Evolutionary conservation across 768 basidiomycete genomes (phyloP).

Genomic region (Hericium coralloides): DNA sequence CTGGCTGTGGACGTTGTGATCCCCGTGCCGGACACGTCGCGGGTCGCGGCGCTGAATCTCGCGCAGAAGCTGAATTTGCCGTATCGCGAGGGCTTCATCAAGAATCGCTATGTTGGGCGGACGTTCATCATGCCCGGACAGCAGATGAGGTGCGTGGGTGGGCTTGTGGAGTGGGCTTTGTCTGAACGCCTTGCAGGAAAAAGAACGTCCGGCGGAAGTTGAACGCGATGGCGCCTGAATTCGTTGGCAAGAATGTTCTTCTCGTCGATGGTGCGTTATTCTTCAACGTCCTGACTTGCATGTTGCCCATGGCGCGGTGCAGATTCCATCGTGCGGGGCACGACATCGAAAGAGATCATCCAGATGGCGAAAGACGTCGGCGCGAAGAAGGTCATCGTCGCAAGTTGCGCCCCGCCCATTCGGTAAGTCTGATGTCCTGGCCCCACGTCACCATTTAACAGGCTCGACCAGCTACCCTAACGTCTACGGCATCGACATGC

Average conservation of each 20-base stretch:
- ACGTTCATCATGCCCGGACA: slow-evolving; percentile 99
- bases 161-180: not conserved
- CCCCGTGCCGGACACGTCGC: slow-evolving; percentile 94
- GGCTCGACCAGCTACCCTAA: slow-evolving; percentile 58
- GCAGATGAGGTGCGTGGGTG: slow-evolving; percentile 61
- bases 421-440: slow-evolving; percentile 36
- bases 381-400: slow-evolving; percentile 91
- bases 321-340: slow-evolving; percentile 99
- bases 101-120: slow-evolving; percentile 96
- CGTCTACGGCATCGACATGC: slow-evolving; percentile 99
- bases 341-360: slow-evolving; percentile 96
- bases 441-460: slow-evolving; percentile 3
- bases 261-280: slow-evolving; percentile 78
- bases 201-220: slow-evolving; percentile 94
- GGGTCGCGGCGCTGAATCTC: slow-evolving; percentile 91
- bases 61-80: slow-evolving; percentile 86
- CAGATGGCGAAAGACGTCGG: slow-evolving; percentile 99
- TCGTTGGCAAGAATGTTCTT: slow-evolving; percentile 83
- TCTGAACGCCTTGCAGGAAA: slow-evolving; percentile 34
- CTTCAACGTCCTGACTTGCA: not conserved
- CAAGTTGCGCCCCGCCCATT: slow-evolving; percentile 96
- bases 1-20: slow-evolving; percentile 92
- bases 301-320: not conserved
- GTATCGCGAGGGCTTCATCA: slow-evolving; percentile 97
- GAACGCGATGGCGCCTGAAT: slow-evolving; percentile 98